Conservation (phyloP, 2,329 filamentous ascomycete genomes). For the Ploettnerulaceae sp. region DNA sequence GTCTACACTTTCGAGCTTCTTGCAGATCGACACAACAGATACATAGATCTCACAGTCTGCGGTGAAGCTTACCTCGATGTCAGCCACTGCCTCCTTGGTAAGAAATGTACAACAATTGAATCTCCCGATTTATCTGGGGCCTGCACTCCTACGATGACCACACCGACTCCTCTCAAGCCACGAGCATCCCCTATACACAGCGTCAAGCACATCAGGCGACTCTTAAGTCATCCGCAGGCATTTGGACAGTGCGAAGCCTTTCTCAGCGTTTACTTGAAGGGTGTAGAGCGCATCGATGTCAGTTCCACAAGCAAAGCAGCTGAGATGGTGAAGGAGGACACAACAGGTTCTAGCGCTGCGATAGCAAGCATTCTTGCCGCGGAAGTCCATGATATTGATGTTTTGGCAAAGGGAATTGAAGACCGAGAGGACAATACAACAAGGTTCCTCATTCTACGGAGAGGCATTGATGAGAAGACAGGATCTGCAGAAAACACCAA, state of each 20-base stretch:
- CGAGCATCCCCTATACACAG: slow-evolving; percentile 44
- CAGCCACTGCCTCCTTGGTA: slow-evolving; percentile 78
- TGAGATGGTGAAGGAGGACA: slow-evolving; percentile 62
- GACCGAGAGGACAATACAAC: slow-evolving; percentile 74
- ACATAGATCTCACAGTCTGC: slow-evolving; percentile 68
- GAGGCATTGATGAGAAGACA: slow-evolving; percentile 24
- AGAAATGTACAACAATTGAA: slow-evolving; percentile 16
- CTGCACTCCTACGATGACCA: slow-evolving; percentile 45
- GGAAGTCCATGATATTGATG: slow-evolving; percentile 58
- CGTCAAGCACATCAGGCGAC: slow-evolving; percentile 60
- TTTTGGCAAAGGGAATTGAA: slow-evolving; percentile 67
- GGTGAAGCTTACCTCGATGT: slow-evolving; percentile 84
- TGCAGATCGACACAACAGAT: slow-evolving; percentile 63
- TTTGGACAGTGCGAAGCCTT: slow-evolving; percentile 87
- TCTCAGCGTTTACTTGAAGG: slow-evolving; percentile 63
- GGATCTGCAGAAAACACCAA: slow-evolving; percentile 44
- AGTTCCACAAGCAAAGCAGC: slow-evolving; percentile 83
- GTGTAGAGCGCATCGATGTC: slow-evolving; percentile 75
- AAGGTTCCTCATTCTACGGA: slow-evolving; percentile 63
- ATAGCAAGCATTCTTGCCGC: slow-evolving; percentile 75
- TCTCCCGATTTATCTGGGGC: slow-evolving; percentile 39
- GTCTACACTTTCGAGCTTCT: slow-evolving; percentile 86
- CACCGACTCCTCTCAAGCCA: slow-evolving; percentile 43
- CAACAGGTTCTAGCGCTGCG: slow-evolving; percentile 61
- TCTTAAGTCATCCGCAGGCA: slow-evolving; percentile 94